phyloP scores from a whole-genome alignment of 2,329 filamentous ascomycete genomes.

The Bisporella sp. region DNA sequence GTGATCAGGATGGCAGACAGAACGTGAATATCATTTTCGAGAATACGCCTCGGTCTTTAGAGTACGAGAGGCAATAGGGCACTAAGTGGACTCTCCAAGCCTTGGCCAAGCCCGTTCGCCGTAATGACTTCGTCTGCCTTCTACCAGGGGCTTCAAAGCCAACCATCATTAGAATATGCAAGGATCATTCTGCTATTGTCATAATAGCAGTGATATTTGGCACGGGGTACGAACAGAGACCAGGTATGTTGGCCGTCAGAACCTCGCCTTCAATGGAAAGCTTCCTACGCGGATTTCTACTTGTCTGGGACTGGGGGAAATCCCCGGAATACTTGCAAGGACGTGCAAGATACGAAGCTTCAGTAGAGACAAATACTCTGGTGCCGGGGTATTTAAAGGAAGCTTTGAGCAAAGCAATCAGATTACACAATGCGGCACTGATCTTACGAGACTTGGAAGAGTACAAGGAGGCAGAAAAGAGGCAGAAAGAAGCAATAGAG shows the following conservation, averaged over 20 bases:
- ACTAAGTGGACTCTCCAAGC: conserved; percentile 1
- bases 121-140: conserved; percentile 2
- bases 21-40: conserved; percentile 1
- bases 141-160: conserved; percentile 2
- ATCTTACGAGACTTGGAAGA: conserved; percentile 3
- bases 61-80: background rate
- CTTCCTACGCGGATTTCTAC: background rate
- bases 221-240: background rate
- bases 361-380: background rate
- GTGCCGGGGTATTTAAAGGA: background rate
- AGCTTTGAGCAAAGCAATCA: conserved; percentile 1
- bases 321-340: background rate
- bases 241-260: background rate
- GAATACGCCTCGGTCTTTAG: background rate
- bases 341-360: conserved; percentile 1
- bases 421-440: conserved; percentile 1
- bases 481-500: conserved; percentile 9
- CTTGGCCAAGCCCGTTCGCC: conserved; percentile 1
- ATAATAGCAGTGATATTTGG: background rate
- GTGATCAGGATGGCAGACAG: background rate
- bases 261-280: background rate
- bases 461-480: conserved; percentile 6
- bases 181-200: conserved; percentile 3
- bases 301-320: conserved; percentile 3
- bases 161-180: background rate